Base-by-base conservation (phyloP, 768 basidiomycete genomes). In the Serendipita sp. region DNA sequence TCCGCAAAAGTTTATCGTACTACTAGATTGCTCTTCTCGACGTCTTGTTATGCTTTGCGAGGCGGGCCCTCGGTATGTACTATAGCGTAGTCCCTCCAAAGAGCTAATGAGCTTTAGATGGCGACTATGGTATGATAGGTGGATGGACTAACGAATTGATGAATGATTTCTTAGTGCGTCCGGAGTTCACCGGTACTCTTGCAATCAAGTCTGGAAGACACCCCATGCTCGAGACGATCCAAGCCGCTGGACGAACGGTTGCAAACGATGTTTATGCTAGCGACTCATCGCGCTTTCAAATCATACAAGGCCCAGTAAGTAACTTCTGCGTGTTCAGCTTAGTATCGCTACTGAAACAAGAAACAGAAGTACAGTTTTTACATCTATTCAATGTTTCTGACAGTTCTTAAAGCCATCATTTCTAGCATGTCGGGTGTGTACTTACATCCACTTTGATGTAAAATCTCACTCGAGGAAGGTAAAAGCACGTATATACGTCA, bases 401-500 rank as follows among this genome's bases (percentile, higher is more conserved):
- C 41, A 63, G 30, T 16, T 51, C 28, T 3, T 30, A 7, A 45
- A 38, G 28, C n/a, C 7, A 28, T 41, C 11, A 3, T 36, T 5
- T 30, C 10, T 3, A 86, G 84, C 70, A 87, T 86, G 85, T 84
- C 85, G 15, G 83, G 81, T 77, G 66, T 15, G 38, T 71, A 67
- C 34, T 16, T 35, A 35, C 35, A 10, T 7, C 7, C 10, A 32
- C 1, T n/a, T 28, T 8, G 56, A 4, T 11, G 10, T 10, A 10
- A 1, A 8, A 10, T 18, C 34, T 60, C 1, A 60, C 18, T n/a
- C 23, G 35, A 4, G 52, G 32, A 67, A 81, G 92, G 93, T 0
- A 98, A 99, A 75, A 94, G 90, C 71, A 98, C 94, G 0, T 95
- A 93, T 70, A 76, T 99, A 15, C 82, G 86, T 13, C 94, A 97